Base-by-base conservation (phyloP, 169 alveolate genomes). In the Cryptosporidium felis region DNA sequence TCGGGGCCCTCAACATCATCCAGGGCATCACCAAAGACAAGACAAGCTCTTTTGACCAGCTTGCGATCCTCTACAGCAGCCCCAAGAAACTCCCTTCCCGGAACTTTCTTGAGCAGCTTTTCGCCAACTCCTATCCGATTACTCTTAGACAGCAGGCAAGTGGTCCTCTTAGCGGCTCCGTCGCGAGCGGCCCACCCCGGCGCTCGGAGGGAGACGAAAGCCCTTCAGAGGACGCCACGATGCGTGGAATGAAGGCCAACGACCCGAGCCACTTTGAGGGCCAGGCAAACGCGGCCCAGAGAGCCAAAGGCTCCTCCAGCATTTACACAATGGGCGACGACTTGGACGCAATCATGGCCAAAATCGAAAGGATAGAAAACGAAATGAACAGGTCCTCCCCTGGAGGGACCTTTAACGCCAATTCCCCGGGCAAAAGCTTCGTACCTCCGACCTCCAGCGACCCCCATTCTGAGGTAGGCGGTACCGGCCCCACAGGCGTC, bases 1-100 rank as follows among this genome's bases (percentile, higher is more conserved):
- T 74, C 1, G 85, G 85, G 32, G 67, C 85, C 6, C 23, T 74
- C 21, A 74, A 74, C 28, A 74, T 74, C 18, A 74, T 74, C 28
- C 85, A 74, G 56, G 85, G 85, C 2, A 74, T 74, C 6, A 74
- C 85, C 10, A 74, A 49, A 16, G 67, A 74, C 18, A 74, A 36
- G 12, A 56, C 67, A 0, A 51, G 62, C 18, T 49, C 61, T 36
- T 74, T 74, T 53, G 85, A 74, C 45, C 85, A 74, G 61, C 58
- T 74, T 8, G 85, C 85, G 1, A 74, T 74, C 8, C 41, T 74
- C 3, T 56, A 74, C 30, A 74, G 85, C 41, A 49, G 60, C 5
- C 85, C 85, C 18, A 74, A 74, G 56, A 74, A 34, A 30, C 42
- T 74, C 36, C 74, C 85, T 14, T 74, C 85, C 6, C 32, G 58